A percentile compares a stretch with the other conserved stretches of the same genome.
Conservation (phyloP, 257 asterid species). For the Solanum ahanhuiri region DNA sequence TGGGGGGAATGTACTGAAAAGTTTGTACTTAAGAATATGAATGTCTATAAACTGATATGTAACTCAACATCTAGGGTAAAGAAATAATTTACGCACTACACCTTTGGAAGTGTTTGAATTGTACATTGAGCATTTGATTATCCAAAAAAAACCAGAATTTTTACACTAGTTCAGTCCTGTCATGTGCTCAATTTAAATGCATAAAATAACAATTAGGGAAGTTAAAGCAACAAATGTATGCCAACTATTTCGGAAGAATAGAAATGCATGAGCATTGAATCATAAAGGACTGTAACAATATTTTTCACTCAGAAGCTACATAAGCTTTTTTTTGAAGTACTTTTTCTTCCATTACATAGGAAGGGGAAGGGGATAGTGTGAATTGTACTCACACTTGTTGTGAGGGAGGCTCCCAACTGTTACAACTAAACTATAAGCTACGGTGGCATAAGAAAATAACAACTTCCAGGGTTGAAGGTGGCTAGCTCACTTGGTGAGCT, state of each 20-base stretch:
- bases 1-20: slow-evolving; percentile 61
- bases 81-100: not conserved
- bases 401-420: not conserved
- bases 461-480: not conserved
- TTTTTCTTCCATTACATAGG: not conserved
- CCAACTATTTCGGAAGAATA: not conserved
- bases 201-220: not conserved
- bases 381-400: not conserved
- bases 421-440: not conserved
- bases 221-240: not conserved
- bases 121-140: not conserved
- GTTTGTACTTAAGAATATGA: not conserved
- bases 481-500: not conserved
- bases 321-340: not conserved
- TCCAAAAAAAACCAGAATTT: not conserved
- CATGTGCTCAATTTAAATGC: not conserved
- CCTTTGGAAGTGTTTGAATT: not conserved
- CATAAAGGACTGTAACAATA: not conserved
- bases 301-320: not conserved
- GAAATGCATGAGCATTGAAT: not conserved
- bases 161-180: not conserved
- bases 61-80: not conserved
- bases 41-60: not conserved
- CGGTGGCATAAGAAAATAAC: not conserved
- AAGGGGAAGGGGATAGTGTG: not conserved